Conservation (phyloP, 192 early-diverging fungal species). For the Coemansia sp. region DNA sequence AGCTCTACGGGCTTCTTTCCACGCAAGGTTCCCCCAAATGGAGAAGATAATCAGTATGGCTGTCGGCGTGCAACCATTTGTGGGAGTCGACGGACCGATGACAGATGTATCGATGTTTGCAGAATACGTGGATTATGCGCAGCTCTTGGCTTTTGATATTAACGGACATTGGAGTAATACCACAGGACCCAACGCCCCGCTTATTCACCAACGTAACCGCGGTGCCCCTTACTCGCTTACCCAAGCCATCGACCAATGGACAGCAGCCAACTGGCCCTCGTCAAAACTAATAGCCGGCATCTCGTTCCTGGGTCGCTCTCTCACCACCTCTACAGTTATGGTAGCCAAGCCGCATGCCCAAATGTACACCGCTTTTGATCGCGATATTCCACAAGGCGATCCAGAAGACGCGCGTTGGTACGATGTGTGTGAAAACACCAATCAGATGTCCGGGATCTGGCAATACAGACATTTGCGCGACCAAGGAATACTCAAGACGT, state of each 20-base stretch:
- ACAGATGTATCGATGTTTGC: slow-evolving; percentile 61
- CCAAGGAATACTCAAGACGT: slow-evolving; percentile 52
- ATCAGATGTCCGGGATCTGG: slow-evolving; percentile 61
- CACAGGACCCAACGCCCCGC: slow-evolving; percentile 66
- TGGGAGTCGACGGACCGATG: slow-evolving; percentile 52
- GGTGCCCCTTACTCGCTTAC: slow-evolving; percentile 48
- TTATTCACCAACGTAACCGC: slow-evolving; percentile 35
- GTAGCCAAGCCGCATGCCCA: slow-evolving; percentile 36
- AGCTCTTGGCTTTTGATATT: slow-evolving; percentile 69
- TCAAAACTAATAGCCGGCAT: slow-evolving; percentile 64
- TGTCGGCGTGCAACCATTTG: slow-evolving; percentile 62
- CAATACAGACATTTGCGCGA: slow-evolving; percentile 61
- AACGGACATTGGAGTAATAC: slow-evolving; percentile 60
- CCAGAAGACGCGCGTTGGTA: slow-evolving; percentile 48
- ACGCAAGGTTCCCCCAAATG: slow-evolving; percentile 27
- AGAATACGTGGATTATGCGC: slow-evolving; percentile 64
- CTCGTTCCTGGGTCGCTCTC: slow-evolving; percentile 61
- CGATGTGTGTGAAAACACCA: slow-evolving; percentile 49
- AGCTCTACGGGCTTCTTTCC: slow-evolving; percentile 42
- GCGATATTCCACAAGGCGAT: slow-evolving; percentile 60
- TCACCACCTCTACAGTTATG: slow-evolving; percentile 49
- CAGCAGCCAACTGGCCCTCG: slow-evolving; percentile 61
- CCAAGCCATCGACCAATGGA: slow-evolving; percentile 57
- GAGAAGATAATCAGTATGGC: slow-evolving; percentile 66
- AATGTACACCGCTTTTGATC: slow-evolving; percentile 46